Base-by-base conservation (phyloP, 768 basidiomycete genomes). In the Cystobasidium tubakii region DNA sequence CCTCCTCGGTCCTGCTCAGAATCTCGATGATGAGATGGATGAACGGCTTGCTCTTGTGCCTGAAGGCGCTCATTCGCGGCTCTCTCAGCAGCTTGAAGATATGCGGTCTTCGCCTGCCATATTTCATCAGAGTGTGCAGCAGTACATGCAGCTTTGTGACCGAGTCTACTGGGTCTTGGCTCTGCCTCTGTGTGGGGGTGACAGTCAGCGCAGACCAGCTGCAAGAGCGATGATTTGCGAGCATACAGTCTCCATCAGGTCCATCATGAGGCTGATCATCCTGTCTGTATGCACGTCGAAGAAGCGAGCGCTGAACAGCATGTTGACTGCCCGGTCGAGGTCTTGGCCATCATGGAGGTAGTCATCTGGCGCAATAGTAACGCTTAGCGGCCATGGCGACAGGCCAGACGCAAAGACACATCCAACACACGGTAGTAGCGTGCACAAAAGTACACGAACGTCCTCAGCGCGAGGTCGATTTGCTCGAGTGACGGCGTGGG, bases 241-340 rank as follows among this genome's bases (percentile, higher is more conserved):
- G 66, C 69, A 79, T 79, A 92, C 90, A 79, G 84, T 83, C 79
- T 86, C 84, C 15, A 86, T 86, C 77, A 91, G 88, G 62, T 88
- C 85, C 43, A 89, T 83, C 62, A 92, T 83, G 50, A 90, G 85
- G 76, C 91, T 89, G 70, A 88, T 87, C 90, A 94, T 94, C 39
- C 95, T 84, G 79, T 93, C 92, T 1, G 91, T 92, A 81, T 97
- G 92, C 78, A 90, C 94, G 1, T 86, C 81, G 78, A 97, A 96
- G 46, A 98, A 85, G 79, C 94, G 92, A 0, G 91, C 92, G 67
- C 87, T 86, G 50, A 94, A 83, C 15, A 98, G 82, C 34, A 89
- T 81, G 46, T 85, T 83, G 77, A 89, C 89, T 13, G 92, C 92
- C 80, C 92, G 89, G 75, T 92, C 87, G 57, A 97, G 84, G 78